Evolutionary conservation across 129 eudicot genomes (phyloP).

Genomic region (Rutidosis leptorrhynchoides): DNA sequence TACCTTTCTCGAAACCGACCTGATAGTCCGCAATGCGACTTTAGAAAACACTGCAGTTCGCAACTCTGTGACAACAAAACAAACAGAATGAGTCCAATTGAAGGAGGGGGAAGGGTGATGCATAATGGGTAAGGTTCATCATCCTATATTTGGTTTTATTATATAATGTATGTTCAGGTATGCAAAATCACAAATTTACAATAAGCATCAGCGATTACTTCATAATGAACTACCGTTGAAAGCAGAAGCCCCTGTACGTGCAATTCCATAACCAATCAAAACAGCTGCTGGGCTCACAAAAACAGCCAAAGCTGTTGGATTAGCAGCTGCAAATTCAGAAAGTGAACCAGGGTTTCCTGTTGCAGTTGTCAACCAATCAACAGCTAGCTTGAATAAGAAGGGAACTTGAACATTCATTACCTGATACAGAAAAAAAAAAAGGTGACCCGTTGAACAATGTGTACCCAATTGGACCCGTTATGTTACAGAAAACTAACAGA

Average conservation of each 20-base stretch:
- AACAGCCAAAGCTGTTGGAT: constrained; percentile 66
- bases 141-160: constrained; percentile 8
- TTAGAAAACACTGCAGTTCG: constrained; percentile 96
- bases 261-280: constrained; percentile 86
- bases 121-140: not conserved
- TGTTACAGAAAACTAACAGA: not conserved
- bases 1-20: constrained; percentile 89
- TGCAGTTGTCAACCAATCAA: constrained; percentile 88
- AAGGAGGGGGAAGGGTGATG: not conserved
- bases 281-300: constrained; percentile 92
- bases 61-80: constrained; percentile 52
- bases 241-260: constrained; percentile 86
- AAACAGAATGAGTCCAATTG: constrained; percentile 22
- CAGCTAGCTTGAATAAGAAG: constrained; percentile 86
- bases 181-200: constrained; percentile 14
- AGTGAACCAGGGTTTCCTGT: constrained; percentile 74
- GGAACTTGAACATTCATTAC: constrained; percentile 97
- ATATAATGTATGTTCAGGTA: not conserved
- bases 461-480: not conserved
- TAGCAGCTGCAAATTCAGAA: constrained; percentile 71
- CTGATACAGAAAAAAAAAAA: constrained; percentile 33
- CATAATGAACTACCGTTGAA: constrained; percentile 79
- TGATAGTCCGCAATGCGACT: constrained; percentile 89
- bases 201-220: constrained; percentile 53
- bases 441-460: constrained; percentile 15